Base-by-base conservation (phyloP, 2,329 filamentous ascomycete genomes). In the Ophiosphaerella korrae region DNA sequence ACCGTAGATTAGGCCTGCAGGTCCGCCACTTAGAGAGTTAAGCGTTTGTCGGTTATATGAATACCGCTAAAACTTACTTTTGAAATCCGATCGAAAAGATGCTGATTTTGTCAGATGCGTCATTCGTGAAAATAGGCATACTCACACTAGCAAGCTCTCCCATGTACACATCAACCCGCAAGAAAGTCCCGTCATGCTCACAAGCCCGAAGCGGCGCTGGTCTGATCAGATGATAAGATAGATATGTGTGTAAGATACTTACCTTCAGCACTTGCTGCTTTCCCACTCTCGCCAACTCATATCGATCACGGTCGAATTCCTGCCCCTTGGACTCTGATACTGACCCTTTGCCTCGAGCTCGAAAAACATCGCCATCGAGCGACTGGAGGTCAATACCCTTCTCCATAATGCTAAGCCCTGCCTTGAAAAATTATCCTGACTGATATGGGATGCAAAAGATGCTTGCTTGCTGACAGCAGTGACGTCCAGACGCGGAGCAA, bases 111-210 rank as follows among this genome's bases (percentile, higher is more conserved):
- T 57, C 14, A 57, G 52, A 18, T 32, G 5, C 35, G 18, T 31
- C 5, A 44, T 26, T 35, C 12, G 5, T 33, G 3, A 11, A 18
- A 26, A 6, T 8, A 29, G 9, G 6, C 7, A 12, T 7, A 51
- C 70, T 58, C 62, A 74, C 71, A 73, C 65, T 32, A 74, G 54
- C 32, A 72, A 54, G 36, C 67, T 72, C 45, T 74, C 71, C 71
- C 71, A 74, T 31, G 71, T 73, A 24, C 68, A 69, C 68, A 74
- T 72, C 41, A 74, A 55, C 21, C 67, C 67, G 33, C 70, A 73
- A 5, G 70, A 70, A 18, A 74, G 60, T 24, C 71, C 71, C 5
- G 70, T 70, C 65, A 73, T 73, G 24, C 64, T 68, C 40, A 73
- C 64, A 45, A 74, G 44, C 13, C 70, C 70, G 34, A 74, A 74